phyloP scores from a whole-genome alignment of 2,329 filamentous ascomycete species.

The Pezicula rhizophila region DNA sequence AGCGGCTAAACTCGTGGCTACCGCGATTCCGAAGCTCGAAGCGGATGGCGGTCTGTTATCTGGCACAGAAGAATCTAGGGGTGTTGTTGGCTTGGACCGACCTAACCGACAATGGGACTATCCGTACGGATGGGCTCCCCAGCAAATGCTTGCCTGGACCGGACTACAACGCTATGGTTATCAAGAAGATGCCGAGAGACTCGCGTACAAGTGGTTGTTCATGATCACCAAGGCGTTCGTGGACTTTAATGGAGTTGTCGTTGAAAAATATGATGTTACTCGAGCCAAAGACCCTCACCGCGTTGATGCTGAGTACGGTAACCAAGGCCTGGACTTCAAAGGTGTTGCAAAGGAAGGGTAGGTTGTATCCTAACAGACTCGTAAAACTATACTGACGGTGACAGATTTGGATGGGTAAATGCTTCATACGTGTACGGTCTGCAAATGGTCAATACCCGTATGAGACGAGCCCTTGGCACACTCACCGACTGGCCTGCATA shows the following conservation, averaged over 20 bases:
- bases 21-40: constrained; percentile 82
- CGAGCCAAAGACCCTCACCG: constrained; percentile 83
- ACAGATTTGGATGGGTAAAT: constrained; percentile 96
- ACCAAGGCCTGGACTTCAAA: constrained; percentile 92
- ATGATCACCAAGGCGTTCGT: constrained; percentile 99
- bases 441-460: constrained; percentile 79
- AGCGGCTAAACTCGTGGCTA: constrained; percentile 74
- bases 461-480: constrained; percentile 78
- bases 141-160: constrained; percentile 97
- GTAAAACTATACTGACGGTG: constrained; percentile 17
- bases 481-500: constrained; percentile 58
- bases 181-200: constrained; percentile 76
- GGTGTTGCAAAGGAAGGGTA: constrained; percentile 94
- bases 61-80: constrained; percentile 84
- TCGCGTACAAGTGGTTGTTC: constrained; percentile 95
- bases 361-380: constrained; percentile 33
- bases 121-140: constrained; percentile 95
- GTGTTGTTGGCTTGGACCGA: constrained; percentile 68
- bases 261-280: constrained; percentile 98
- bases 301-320: constrained; percentile 95
- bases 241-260: constrained; percentile 95
- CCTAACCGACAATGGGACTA: constrained; percentile 99
- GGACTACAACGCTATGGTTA: constrained; percentile 89
- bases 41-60: constrained; percentile 81
- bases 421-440: constrained; percentile 93